Conservation (phyloP, 805 yeast species). For the Cyberlindnera bimundalis region DNA sequence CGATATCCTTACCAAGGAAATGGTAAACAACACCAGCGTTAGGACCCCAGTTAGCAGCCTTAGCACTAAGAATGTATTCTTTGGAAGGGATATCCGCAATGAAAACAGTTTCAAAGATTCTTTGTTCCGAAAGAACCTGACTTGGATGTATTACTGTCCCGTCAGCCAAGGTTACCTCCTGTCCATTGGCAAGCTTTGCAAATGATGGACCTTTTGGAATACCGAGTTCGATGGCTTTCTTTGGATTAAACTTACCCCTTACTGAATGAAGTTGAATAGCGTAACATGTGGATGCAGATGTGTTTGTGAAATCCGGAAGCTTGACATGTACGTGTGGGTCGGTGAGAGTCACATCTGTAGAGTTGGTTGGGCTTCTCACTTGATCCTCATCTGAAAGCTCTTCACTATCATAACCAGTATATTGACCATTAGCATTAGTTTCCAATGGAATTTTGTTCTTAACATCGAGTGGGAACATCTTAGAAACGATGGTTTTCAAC, state of each 20-base stretch:
- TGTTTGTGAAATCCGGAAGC: slow-evolving; percentile 28
- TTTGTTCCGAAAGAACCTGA: slow-evolving; percentile 67
- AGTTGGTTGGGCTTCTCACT: neutral
- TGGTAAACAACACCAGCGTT: slow-evolving; percentile 63
- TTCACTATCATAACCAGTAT: slow-evolving; percentile 13
- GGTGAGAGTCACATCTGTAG: slow-evolving; percentile 34
- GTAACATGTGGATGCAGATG: slow-evolving; percentile 51
- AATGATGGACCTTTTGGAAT: slow-evolving; percentile 62
- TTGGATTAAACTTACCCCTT: slow-evolving; percentile 72
- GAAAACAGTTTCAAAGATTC: slow-evolving; percentile 55
- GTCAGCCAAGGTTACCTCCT: slow-evolving; percentile 49
- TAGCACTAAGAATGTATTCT: slow-evolving; percentile 38
- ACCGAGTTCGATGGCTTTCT: slow-evolving; percentile 64
- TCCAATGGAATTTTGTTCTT: slow-evolving; percentile 34
- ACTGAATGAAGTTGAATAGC: slow-evolving; percentile 62
- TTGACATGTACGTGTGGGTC: slow-evolving; percentile 35
- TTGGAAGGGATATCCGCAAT: slow-evolving; percentile 70
- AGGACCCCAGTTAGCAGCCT: slow-evolving; percentile 29
- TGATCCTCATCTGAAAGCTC: neutral
- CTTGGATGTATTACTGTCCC: slow-evolving; percentile 62
- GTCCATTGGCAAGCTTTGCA: slow-evolving; percentile 58
- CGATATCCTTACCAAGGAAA: slow-evolving; percentile 63
- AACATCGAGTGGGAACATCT: slow-evolving; percentile 58
- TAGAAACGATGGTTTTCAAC: slow-evolving; percentile 33
- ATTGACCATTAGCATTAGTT: slow-evolving; percentile 21